phyloP scores from a whole-genome alignment of 2,329 filamentous ascomycete genomes.

The Pseudogymnoascus sp. region DNA sequence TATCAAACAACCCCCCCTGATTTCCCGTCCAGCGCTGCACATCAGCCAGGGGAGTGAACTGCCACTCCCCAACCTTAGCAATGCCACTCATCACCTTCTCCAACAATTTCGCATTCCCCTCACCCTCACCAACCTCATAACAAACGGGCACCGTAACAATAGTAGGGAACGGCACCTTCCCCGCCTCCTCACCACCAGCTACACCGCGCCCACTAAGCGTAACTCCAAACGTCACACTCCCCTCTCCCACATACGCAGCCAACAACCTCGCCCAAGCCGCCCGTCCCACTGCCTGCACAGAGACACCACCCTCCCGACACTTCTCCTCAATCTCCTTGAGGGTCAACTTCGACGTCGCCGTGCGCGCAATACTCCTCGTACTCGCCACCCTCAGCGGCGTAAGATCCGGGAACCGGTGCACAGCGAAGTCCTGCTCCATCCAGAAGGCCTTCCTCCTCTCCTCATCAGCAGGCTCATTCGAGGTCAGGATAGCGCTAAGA shows the following conservation, averaged over 20 bases:
- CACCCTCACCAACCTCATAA: slow-evolving; percentile 41
- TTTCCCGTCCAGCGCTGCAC: slow-evolving; percentile 67
- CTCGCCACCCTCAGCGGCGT: slow-evolving; percentile 47
- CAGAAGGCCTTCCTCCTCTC: slow-evolving; percentile 49
- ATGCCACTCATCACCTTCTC: slow-evolving; percentile 58
- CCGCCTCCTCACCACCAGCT: slow-evolving; percentile 47
- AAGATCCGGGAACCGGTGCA: slow-evolving; percentile 69
- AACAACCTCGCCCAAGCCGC: slow-evolving; percentile 71
- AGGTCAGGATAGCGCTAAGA: slow-evolving; percentile 37
- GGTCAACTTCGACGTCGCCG: slow-evolving; percentile 30
- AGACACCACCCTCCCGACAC: slow-evolving; percentile 35
- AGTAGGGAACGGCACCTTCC: slow-evolving; percentile 66
- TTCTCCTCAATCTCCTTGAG: slow-evolving; percentile 43
- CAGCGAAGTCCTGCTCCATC: slow-evolving; percentile 43
- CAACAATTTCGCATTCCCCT: slow-evolving; percentile 40
- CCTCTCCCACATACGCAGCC: slow-evolving; percentile 68
- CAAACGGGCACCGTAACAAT: slow-evolving; percentile 72
- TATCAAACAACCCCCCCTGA: slow-evolving; percentile 68
- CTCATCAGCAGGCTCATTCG: slow-evolving; percentile 24
- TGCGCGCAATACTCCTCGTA: slow-evolving; percentile 27
- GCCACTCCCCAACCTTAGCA: slow-evolving; percentile 55
- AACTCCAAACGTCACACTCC: slow-evolving; percentile 66
- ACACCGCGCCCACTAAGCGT: slow-evolving; percentile 67
- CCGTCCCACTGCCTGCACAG: slow-evolving; percentile 64
- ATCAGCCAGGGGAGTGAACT: slow-evolving; percentile 61